phyloP scores from a whole-genome alignment of 2,329 filamentous ascomycete genomes.

The Penicillium sp. region DNA sequence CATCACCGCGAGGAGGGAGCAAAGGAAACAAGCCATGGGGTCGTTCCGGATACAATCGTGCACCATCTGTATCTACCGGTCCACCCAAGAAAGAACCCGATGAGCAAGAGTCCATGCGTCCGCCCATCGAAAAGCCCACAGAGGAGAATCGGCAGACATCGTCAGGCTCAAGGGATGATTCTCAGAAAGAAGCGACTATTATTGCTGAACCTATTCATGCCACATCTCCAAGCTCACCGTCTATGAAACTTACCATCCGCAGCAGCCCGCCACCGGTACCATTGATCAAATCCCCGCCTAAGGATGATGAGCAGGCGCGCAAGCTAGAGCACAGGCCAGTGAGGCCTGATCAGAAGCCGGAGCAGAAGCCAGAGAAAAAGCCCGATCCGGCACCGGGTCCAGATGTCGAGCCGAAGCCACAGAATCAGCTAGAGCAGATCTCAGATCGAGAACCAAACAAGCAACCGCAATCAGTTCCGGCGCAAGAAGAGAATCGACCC shows the following conservation, averaged over 20 bases:
- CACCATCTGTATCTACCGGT: conserved; percentile 18
- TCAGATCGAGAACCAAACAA: background rate
- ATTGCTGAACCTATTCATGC: background rate
- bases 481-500: background rate
- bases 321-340: background rate
- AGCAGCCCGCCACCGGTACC: conserved; percentile 10
- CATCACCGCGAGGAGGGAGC: conserved; percentile 30
- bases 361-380: background rate
- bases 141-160: conserved; percentile 12
- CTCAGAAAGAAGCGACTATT: background rate
- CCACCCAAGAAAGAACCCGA: conserved; percentile 35
- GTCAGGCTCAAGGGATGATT: background rate
- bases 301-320: background rate
- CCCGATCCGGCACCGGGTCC: background rate
- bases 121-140: conserved; percentile 12
- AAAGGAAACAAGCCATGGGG: conserved; percentile 43
- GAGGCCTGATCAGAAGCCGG: background rate
- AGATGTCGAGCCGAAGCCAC: background rate
- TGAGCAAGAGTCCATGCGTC: conserved; percentile 18
- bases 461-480: background rate
- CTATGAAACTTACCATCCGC: conserved; percentile 15
- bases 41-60: conserved; percentile 35
- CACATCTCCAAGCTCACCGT: conserved; percentile 1
- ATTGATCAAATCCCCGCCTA: background rate
- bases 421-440: background rate